Percentiles rank a stretch among this genome's conserved stretches.
phyloP scores from a whole-genome alignment of 768 basidiomycete species.

The Leccinum imitatum region DNA sequence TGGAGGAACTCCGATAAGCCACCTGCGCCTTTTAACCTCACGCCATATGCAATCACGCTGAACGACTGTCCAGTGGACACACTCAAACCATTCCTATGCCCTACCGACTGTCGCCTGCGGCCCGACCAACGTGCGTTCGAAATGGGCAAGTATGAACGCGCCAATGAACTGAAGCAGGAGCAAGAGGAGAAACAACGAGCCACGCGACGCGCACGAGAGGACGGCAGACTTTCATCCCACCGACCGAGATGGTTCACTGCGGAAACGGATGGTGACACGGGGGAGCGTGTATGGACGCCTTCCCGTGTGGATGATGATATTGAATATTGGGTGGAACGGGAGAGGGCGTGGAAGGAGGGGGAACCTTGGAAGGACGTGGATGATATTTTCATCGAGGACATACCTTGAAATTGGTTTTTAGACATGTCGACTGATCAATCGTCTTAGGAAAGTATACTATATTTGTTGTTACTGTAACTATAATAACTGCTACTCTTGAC shows the following conservation, averaged over 20 bases:
- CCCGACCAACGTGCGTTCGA: constrained; percentile 97
- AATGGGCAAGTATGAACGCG: constrained; percentile 78
- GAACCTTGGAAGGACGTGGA: constrained; percentile 68
- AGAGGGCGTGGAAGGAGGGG: constrained; percentile 52
- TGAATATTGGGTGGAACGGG: constrained; percentile 85
- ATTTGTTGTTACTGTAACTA: not conserved
- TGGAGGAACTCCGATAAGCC: constrained; percentile 92
- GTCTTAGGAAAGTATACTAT: not conserved
- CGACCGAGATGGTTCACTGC: constrained; percentile 85
- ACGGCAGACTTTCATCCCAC: constrained; percentile 69
- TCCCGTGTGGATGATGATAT: constrained; percentile 48
- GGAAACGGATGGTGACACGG: constrained; percentile 82
- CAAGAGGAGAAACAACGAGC: constrained; percentile 81
- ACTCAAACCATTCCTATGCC: constrained; percentile 70
- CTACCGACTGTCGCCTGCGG: constrained; percentile 89
- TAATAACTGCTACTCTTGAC: not conserved
- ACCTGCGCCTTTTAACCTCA: constrained; percentile 88
- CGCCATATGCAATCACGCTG: constrained; percentile 89
- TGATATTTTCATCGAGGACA: constrained; percentile 75
- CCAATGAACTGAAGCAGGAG: constrained; percentile 72
- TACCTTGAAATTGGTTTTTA: not conserved
- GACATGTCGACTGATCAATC: not conserved
- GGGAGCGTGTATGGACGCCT: constrained; percentile 87
- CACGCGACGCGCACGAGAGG: constrained; percentile 73
- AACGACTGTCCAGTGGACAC: constrained; percentile 81